Conservation (phyloP, 768 basidiomycete genomes). For the Xerocomus brunneocitrinus region DNA sequence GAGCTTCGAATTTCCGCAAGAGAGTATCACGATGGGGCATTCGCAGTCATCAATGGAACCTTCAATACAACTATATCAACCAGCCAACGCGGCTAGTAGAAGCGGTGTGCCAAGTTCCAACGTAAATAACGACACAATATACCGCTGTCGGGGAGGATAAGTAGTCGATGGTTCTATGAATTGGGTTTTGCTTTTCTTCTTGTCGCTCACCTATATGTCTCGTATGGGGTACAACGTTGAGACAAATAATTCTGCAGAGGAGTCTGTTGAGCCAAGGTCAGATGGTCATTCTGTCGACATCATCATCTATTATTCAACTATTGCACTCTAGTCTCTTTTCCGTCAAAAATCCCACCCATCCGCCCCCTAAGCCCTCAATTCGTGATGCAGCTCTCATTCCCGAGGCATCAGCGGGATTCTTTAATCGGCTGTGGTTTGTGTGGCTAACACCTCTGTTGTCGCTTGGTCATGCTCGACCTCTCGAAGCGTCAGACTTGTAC, state of each 20-base stretch:
- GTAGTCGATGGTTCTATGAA: too few species aligned
- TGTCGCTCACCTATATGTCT: too few species aligned
- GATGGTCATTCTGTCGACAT: background rate
- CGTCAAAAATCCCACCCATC: constrained; percentile 17
- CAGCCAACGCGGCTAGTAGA: background rate
- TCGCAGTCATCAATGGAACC: background rate
- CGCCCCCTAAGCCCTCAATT: constrained; percentile 4
- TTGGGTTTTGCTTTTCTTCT: too few species aligned
- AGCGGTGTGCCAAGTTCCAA: too few species aligned
- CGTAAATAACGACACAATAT: too few species aligned
- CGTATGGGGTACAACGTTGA: background rate
- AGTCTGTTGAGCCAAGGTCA: background rate
- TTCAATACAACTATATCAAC: background rate
- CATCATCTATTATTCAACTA: too few species aligned
- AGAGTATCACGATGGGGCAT: background rate
- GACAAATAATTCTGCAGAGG: background rate
- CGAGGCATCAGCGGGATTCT: background rate
- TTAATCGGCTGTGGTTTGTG: background rate
- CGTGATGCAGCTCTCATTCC: background rate
- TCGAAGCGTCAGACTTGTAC: too few species aligned
- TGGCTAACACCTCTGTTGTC: background rate
- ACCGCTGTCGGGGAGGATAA: too few species aligned
- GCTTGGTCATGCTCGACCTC: background rate
- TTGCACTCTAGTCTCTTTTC: constrained; percentile 6
- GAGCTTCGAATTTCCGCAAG: background rate